A percentile compares a stretch with the other conserved stretches of the same genome.
phyloP scores from a whole-genome alignment of 1,139 yeast genomes.

The Lodderomyces orthopsilosis region DNA sequence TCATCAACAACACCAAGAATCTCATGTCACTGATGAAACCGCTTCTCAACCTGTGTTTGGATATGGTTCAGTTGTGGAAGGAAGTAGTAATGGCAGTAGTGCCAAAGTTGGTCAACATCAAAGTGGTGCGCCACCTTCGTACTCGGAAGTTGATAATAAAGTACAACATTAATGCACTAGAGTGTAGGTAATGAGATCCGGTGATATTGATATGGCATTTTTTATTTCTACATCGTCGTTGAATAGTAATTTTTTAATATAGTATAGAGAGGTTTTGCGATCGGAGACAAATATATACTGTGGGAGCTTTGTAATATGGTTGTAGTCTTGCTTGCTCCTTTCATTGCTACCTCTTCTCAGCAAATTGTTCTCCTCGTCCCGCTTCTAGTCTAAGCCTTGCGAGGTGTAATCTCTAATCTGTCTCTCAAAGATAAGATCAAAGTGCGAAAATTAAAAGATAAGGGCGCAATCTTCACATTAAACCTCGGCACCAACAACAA shows the following conservation, averaged over 20 bases:
- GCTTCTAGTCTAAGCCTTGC: too few species aligned
- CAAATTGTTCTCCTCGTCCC: too few species aligned
- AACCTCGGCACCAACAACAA: too few species aligned
- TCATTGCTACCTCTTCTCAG: too few species aligned
- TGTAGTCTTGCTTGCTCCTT: too few species aligned
- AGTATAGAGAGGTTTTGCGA: not conserved
- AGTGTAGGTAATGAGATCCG: not conserved
- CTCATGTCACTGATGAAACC: conserved; percentile 11
- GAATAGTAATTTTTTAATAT: not conserved
- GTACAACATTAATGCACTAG: conserved; percentile 11
- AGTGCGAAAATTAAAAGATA: not conserved
- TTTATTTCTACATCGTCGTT: conserved; percentile 2
- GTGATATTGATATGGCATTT: not conserved
- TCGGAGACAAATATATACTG: not conserved
- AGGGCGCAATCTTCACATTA: too few species aligned
- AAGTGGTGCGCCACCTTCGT: conserved; percentile 32
- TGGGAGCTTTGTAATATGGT: too few species aligned
- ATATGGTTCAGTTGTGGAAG: conserved; percentile 29
- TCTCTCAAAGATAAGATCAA: too few species aligned
- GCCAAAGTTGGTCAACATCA: conserved; percentile 1
- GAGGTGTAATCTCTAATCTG: too few species aligned
- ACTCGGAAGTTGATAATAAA: conserved; percentile 29
- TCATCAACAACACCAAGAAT: conserved; percentile 1
- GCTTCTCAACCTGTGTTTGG: conserved; percentile 10
- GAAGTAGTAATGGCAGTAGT: conserved; percentile 10